Evolutionary conservation across 805 yeast genomes (phyloP), one percentile per base, ranked within the genome.

Genomic region (Grigorovia humatica): DNA sequence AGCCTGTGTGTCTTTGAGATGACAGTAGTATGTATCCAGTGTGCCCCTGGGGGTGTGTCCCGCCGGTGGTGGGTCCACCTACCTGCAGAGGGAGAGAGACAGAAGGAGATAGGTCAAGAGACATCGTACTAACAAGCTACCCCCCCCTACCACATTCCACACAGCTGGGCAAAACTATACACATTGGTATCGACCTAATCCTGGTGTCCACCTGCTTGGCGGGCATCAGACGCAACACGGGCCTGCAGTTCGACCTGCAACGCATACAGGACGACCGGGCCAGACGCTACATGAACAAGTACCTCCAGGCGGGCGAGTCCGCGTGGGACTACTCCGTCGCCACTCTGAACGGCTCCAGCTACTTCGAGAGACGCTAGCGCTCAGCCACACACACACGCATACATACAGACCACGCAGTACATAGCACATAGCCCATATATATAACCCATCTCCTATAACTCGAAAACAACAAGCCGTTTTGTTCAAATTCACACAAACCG

Each of bases 271-370:
- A 74, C 51, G 68, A 71, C 18, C 77, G 77, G 8, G 67, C 78
- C 75, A 74, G 56, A 70, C 72, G 42, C 38, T 81, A 81, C 59
- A 72, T 83, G 5, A 70, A 71, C 40, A 83, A 80, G 63, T 93
- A 90, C 64, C 74, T 93, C 55, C 85, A 81, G 49, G 64, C 83
- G 30, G 99, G 99, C n/a, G 99, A 93, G 62, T 80, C 81, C 67
- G 70, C 85, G 2, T 81, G 83, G 57, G 96, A 89, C 62, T 77
- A 79, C 51, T 72, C 84, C 19, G 83, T 85, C 11, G 83, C 85
- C 3, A 73, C 80, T 57, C 77, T 88, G 73, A 79, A 82, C 44
- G 74, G 83, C 7, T 85, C 96, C 1, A 76, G 79, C 18, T 88
- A 83, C 69, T 93, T 90, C 67, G 80, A 70, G 48, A 77, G 88